Evolutionary conservation across 257 asterid genomes (phyloP).

Genomic region (Solanum stenotomum): DNA sequence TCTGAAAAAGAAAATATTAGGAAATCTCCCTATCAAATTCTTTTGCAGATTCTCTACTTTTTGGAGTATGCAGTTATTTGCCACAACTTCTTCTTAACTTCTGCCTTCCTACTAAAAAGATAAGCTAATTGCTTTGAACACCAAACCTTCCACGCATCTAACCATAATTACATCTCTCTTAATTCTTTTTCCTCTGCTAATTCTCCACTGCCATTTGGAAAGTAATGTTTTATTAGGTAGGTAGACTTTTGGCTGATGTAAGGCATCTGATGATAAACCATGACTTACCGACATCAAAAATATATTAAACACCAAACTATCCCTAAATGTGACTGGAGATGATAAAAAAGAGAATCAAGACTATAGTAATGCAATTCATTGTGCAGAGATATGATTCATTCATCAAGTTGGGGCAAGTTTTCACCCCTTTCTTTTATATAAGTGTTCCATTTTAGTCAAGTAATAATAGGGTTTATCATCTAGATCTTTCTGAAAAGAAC

Average conservation of each 20-base stretch:
- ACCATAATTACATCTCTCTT: not conserved
- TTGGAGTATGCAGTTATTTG: rapidly evolving
- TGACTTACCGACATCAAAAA: not conserved
- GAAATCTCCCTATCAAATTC: not conserved
- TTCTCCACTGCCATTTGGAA: not conserved
- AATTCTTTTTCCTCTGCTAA: not conserved
- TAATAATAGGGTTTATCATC: not conserved
- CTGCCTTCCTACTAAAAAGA: not conserved
- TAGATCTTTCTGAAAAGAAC: not conserved
- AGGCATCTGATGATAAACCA: not conserved
- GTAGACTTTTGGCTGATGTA: not conserved
- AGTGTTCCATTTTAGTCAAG: not conserved
- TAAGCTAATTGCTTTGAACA: not conserved
- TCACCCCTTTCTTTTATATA: not conserved
- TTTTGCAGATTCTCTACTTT: not conserved
- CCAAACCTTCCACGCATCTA: not conserved
- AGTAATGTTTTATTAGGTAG: not conserved
- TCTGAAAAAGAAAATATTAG: not conserved
- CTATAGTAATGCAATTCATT: not conserved
- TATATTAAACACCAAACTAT: not conserved
- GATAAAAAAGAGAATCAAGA: not conserved
- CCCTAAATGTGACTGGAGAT: not conserved
- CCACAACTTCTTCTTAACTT: not conserved
- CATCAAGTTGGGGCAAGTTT: not conserved
- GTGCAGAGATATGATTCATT: not conserved